A percentile compares a stretch with the other conserved stretches of the same genome.
Evolutionary conservation across 106 monocot species (phyloP).

Genomic region (Dendrobium catenatum): DNA sequence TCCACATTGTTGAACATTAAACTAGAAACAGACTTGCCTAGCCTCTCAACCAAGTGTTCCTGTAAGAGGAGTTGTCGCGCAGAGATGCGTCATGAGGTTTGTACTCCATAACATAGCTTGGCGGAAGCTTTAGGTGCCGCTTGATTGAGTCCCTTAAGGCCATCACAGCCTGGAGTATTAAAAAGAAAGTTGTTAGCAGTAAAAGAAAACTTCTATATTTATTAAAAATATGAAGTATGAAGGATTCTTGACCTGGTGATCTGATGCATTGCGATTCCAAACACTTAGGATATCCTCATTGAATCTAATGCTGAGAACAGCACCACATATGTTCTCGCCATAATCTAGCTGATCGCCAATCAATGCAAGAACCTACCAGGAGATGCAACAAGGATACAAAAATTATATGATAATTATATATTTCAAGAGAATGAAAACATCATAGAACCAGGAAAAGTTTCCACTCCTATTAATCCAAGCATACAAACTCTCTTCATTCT

Average conservation of each 20-base stretch:
- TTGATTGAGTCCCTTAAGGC: conserved; percentile 84
- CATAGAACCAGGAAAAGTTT: neutral
- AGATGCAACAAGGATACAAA: neutral
- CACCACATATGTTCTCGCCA: conserved; percentile 78
- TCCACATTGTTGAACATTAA: neutral
- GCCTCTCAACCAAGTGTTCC: conserved; percentile 88
- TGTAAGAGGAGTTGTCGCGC: conserved; percentile 89
- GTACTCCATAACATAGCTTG: conserved; percentile 93
- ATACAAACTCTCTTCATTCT: neutral
- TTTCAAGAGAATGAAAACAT: neutral
- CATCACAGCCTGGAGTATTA: conserved; percentile 68
- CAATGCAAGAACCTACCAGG: conserved; percentile 65
- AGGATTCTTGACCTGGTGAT: conserved; percentile 49
- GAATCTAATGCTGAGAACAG: conserved; percentile 80
- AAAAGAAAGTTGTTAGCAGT: neutral
- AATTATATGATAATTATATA: neutral
- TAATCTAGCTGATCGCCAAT: conserved; percentile 90
- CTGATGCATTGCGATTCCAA: conserved; percentile 89
- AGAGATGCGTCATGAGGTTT: conserved; percentile 90
- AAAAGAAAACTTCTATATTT: neutral
- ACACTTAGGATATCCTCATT: conserved; percentile 92
- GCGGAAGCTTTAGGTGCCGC: conserved; percentile 83
- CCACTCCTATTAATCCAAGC: neutral
- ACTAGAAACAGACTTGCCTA: conserved; percentile 12
- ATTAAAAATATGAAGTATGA: neutral